A percentile compares a stretch with the other conserved stretches of the same genome.
phyloP scores from a whole-genome alignment of 176 grass and related monocot species.

The Alopecurus myosuroides region DNA sequence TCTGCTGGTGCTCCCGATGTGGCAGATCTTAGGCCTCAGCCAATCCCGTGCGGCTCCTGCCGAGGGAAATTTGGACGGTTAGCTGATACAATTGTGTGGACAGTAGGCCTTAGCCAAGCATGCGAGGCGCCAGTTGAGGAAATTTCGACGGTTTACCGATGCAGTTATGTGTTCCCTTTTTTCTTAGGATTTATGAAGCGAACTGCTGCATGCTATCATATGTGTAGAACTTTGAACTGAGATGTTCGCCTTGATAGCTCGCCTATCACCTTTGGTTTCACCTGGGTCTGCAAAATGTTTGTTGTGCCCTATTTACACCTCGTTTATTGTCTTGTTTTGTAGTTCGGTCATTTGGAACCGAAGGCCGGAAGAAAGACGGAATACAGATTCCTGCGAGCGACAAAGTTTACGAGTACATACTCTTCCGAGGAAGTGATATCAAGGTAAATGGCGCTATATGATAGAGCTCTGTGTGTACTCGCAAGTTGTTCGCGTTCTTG shows the following conservation, averaged over 20 bases:
- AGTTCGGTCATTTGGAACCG: slow-evolving; percentile 88
- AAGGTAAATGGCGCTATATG: slow-evolving; percentile 39
- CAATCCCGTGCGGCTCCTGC: neutral
- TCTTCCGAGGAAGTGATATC: slow-evolving; percentile 84
- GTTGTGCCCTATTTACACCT: neutral
- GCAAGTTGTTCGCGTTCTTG: neutral
- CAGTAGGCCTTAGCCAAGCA: neutral
- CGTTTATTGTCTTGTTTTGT: slow-evolving; percentile 5
- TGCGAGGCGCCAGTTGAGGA: neutral
- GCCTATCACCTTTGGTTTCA: neutral
- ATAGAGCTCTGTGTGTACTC: neutral
- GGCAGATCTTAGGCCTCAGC: neutral
- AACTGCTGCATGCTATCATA: neutral
- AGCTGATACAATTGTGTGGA: neutral
- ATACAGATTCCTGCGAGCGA: slow-evolving; percentile 62
- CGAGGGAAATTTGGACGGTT: neutral
- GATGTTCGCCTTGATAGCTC: neutral
- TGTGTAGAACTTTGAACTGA: neutral
- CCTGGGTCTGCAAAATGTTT: neutral
- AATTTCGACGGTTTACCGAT: neutral
- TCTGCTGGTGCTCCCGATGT: neutral
- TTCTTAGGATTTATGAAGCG: neutral
- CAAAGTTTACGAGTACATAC: slow-evolving; percentile 80
- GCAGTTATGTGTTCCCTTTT: neutral
- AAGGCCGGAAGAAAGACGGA: slow-evolving; percentile 86